Conservation (phyloP, 2,329 filamentous ascomycete genomes). For the Reticulascus tulasneorum region DNA sequence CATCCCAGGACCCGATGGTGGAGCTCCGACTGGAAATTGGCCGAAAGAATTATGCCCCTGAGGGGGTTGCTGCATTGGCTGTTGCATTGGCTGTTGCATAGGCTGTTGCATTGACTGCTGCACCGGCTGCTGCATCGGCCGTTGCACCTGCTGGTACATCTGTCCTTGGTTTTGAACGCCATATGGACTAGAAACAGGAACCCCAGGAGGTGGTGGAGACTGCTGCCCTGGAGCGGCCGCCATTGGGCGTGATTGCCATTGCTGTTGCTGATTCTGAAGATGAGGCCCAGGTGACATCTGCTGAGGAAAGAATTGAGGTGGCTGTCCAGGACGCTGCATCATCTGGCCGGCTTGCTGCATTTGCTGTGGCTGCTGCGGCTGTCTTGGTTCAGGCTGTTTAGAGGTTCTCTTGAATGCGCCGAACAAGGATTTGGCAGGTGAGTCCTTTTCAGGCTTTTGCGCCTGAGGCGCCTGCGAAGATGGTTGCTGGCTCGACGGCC, state of each 20-base stretch:
- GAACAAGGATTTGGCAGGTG: conserved; percentile 18
- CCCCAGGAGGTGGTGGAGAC: background rate
- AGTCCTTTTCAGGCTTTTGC: conserved; percentile 16
- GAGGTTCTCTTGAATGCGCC: conserved; percentile 20
- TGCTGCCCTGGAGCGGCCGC: background rate
- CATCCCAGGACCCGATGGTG: background rate
- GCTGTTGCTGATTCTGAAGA: conserved; percentile 5
- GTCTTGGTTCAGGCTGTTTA: conserved; percentile 18
- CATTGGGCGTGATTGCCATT: background rate
- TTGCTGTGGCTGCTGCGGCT: conserved; percentile 10
- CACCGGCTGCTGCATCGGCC: conserved; percentile 1
- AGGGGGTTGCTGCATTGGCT: too few relatives aligned
- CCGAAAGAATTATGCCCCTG: too few relatives aligned
- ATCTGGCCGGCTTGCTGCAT: background rate
- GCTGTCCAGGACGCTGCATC: conserved; percentile 3
- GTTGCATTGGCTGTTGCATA: too few relatives aligned
- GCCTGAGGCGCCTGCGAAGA: conserved; percentile 3
- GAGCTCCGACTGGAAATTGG: too few relatives aligned
- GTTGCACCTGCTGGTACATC: conserved; percentile 1
- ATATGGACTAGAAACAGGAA: conserved; percentile 2
- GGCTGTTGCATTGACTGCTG: background rate
- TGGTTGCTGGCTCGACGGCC: conserved; percentile 10
- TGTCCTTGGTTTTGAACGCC: conserved; percentile 1
- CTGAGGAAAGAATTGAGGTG: background rate
- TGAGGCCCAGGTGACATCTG: conserved; percentile 1